Base-by-base conservation (phyloP, 805 yeast species). In the Suhomyces vadensis region DNA sequence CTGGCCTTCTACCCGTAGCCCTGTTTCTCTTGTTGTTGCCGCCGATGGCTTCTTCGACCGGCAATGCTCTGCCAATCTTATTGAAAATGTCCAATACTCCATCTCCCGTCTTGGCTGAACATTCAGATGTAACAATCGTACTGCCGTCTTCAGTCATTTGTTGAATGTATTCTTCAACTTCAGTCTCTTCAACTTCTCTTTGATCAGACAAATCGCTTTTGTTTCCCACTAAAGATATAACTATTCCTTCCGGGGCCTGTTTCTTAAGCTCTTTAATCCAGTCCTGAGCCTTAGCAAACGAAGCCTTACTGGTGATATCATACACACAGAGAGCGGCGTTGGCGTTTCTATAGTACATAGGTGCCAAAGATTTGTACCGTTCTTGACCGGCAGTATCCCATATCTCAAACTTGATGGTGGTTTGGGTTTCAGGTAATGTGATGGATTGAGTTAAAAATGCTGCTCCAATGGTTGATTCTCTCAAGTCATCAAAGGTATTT, bases 361-460 rank as follows among this genome's bases (percentile, higher is more conserved):
- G 90, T 3, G 92, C 87, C 51, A 86, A 67, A 0, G 88, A 81
- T 50, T 85, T 76, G 56, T 85, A 86, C 44, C 95, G 67, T 56
- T 86, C 94, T 61, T 86, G 94, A 5, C 95, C 94, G 0, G 92
- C 91, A 2, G 92, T 85, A 58, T 86, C 95, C 95, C 94, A 86
- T 41, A 86, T 84, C 58, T 86, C 94, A 52, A 84, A 78, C 60
- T 85, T 84, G 35, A 85, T 77, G 1, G 81, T 79, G 39, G 71
- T 65, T 11, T 79, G 75, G 24, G 59, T 53, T 26, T 70, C 78
- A 42, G 77, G 78, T n/a, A 80, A 57, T 14, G 77, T 75, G 37
- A 85, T 77, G 2, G 82, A 72, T 57, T 83, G 90, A 1, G 92
- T 84, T 41, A 84, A 69, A 61, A 85, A 86, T 2, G 94, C 95